phyloP scores from a whole-genome alignment of 2,329 filamentous ascomycete species.

The Boeremia exigua region DNA sequence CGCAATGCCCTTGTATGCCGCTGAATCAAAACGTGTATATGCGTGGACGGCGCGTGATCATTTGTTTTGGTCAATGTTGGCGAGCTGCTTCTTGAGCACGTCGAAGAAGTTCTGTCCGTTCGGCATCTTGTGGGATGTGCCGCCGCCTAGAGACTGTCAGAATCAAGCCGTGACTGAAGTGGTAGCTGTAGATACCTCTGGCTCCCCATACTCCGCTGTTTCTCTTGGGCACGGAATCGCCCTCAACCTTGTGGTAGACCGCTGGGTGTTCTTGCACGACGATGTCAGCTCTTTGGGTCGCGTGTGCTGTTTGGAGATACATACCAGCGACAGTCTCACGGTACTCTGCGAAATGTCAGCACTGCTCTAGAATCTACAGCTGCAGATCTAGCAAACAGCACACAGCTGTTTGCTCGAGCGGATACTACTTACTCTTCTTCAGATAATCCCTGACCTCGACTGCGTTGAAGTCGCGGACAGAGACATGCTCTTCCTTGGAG shows the following conservation, averaged over 20 bases:
- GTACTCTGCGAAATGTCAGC: slow-evolving; percentile 37
- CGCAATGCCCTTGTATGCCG: slow-evolving; percentile 45
- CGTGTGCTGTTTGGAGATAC: slow-evolving; percentile 8
- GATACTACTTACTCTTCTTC: slow-evolving; percentile 45
- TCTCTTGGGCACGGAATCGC: slow-evolving; percentile 47
- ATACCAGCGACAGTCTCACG: slow-evolving; percentile 40
- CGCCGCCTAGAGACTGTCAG: slow-evolving; percentile 35
- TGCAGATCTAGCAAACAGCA: neutral
- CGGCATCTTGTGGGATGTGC: slow-evolving; percentile 51
- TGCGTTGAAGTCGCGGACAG: slow-evolving; percentile 53
- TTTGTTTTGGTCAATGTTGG: slow-evolving; percentile 48
- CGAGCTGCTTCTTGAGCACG: slow-evolving; percentile 55
- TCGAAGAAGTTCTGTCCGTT: slow-evolving; percentile 54
- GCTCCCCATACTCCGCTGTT: slow-evolving; percentile 50
- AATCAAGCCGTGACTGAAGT: neutral
- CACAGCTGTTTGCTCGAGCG: neutral
- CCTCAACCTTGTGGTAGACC: slow-evolving; percentile 48
- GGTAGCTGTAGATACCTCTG: slow-evolving; percentile 38
- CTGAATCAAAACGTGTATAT: slow-evolving; percentile 34
- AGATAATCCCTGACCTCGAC: slow-evolving; percentile 52
- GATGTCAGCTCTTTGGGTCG: slow-evolving; percentile 24
- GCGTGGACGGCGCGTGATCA: slow-evolving; percentile 28
- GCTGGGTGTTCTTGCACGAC: slow-evolving; percentile 34
- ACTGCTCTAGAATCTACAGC: neutral
- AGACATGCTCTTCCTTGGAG: slow-evolving; percentile 36